These are phyloP conservation scores for Moricandia arvensis DNA, from an alignment of 345 rosid genomes.

Conservation along the genomic window DNA sequence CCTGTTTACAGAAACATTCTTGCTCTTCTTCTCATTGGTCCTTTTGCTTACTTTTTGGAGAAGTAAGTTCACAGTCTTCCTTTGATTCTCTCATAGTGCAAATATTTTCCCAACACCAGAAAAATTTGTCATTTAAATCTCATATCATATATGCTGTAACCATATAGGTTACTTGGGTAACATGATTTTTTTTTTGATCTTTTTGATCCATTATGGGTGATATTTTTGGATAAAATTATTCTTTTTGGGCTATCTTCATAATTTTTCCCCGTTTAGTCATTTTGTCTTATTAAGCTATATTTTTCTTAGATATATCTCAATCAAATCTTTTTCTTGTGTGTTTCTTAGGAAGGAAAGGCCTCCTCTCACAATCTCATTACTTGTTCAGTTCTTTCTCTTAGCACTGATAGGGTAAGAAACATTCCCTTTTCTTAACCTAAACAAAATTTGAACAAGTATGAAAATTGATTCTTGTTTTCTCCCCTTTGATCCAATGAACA, in stretches of 20 bases:
- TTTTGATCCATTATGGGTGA: too few species aligned
- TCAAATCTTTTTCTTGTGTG: neutral
- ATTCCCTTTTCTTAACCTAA: neutral
- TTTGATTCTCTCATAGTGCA: neutral
- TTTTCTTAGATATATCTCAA: neutral
- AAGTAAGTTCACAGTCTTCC: conserved; percentile 47
- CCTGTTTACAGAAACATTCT: conserved; percentile 84
- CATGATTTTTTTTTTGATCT: too few species aligned
- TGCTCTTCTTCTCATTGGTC: conserved; percentile 59
- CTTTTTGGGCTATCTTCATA: too few species aligned
- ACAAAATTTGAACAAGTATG: neutral
- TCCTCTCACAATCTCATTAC: conserved; percentile 51
- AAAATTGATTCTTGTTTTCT: neutral
- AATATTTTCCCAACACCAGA: neutral
- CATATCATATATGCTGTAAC: too few species aligned
- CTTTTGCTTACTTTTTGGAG: conserved; percentile 78
- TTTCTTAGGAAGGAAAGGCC: conserved; percentile 70
- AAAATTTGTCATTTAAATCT: neutral
- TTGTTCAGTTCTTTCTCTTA: conserved; percentile 63
- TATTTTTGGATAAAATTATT: too few species aligned
- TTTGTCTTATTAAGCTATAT: neutral
- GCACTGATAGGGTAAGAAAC: conserved; percentile 63
- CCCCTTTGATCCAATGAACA: too few species aligned
- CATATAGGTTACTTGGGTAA: too few species aligned
- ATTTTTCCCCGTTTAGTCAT: neutral